phyloP scores from a whole-genome alignment of 371 early-diverging fungal species.

The Actinomortierella ambigua region DNA sequence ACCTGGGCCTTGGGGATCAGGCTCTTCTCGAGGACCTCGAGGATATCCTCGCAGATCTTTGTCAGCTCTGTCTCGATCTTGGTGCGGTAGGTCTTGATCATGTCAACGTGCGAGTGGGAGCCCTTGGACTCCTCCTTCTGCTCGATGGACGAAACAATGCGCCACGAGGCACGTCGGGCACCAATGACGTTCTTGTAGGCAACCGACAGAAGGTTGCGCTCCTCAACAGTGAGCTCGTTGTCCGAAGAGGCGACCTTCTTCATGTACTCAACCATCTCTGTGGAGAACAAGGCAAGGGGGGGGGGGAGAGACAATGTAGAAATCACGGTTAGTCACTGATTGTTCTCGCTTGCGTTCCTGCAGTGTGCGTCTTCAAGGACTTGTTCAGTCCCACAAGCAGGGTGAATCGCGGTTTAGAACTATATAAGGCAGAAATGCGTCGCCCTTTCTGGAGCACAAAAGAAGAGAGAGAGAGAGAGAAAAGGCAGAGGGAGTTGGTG shows the following conservation, averaged over 20 bases:
- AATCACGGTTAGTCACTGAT: background rate
- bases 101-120: slow-evolving; percentile 80
- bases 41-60: slow-evolving; percentile 96
- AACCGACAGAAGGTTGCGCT: slow-evolving; percentile 98
- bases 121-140: slow-evolving; percentile 97
- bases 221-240: slow-evolving; percentile 92
- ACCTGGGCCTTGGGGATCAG: slow-evolving; percentile 87
- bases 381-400: too few relatives aligned
- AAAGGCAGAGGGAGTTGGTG: too few relatives aligned
- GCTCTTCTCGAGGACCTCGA: slow-evolving; percentile 89
- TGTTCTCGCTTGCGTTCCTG: too few relatives aligned
- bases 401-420: too few relatives aligned
- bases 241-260: slow-evolving; percentile 79
- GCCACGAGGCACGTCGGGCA: slow-evolving; percentile 99
- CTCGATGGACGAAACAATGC: slow-evolving; percentile 98
- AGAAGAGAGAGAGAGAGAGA: slow-evolving; percentile 11
- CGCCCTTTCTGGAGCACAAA: too few relatives aligned
- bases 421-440: too few relatives aligned
- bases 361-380: too few relatives aligned
- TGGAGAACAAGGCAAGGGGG: slow-evolving; percentile 15
- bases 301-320: background rate
- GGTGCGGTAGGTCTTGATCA: slow-evolving; percentile 91
- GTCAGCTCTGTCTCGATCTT: slow-evolving; percentile 95
- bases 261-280: slow-evolving; percentile 97
- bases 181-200: slow-evolving; percentile 99